Base-by-base conservation (phyloP, 164 flowering plant genomes). In the Piper betle region DNA sequence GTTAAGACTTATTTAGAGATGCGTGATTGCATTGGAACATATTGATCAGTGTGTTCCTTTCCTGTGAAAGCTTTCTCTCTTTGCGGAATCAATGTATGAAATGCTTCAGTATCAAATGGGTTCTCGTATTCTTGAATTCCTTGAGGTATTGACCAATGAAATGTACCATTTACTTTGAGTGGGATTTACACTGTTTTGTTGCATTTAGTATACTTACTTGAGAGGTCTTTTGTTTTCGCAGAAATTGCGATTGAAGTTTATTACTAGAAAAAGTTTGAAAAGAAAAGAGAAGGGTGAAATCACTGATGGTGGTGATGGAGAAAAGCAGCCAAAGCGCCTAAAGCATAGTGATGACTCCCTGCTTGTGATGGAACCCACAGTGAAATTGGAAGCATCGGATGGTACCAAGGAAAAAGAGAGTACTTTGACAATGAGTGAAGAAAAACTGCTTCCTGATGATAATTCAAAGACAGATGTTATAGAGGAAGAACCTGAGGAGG, bases 91-190 rank as follows among this genome's bases (percentile, higher is more conserved):
- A 2, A 61, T 94, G 9, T 78, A 83, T 79, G 99, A 94, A 78
- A 91, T 91, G 99, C 88, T 94, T 70, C 96, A 94, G 68, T 87
- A 80, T 66, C 83, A 91, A 76, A 94, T 91, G 97, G 97, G 96
- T 39, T 78, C 69, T 70, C 88, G 88, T 16, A 62, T 94, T 58
- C 72, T 88, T 20, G 42, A 73, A 60, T 94, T 91, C 77, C 87
- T 94, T 52, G 85, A 94, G 99, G 97, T 91, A 46, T 15, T 46
- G 50, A 46, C 3, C 3, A 46, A 46, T 46, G 50, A 15, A 46
- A 46, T 46, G 12, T 9, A 46, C 11, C 15, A 2, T 37, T 40
- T 5, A 3, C 20, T 48, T 52, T 46, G 12, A 20, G 39, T 54
- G 19, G n/a, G 50, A 5, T 46, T 15, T 37, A 25, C 10, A 19